Evolutionary conservation across 345 rosid species (phyloP), one percentile per base, ranked within the genome.

Genomic region (Euclidium syriacum): DNA sequence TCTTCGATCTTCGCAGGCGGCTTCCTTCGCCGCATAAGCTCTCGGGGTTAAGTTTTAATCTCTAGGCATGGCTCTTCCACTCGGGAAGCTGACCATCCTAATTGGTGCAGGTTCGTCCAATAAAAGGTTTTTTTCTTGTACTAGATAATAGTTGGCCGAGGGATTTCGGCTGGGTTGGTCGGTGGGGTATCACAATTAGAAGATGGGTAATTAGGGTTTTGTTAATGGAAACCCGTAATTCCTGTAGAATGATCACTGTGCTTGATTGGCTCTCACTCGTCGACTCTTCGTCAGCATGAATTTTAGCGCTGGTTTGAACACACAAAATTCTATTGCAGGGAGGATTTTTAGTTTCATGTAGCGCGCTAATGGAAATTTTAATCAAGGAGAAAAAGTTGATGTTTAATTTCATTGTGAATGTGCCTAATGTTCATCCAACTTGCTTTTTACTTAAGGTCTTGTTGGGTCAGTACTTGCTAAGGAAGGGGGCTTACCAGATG

Each of bases 381-480:
- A 29, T 29, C 33, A 29, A 5, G 33, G 33, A 29, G 33, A 29
- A 29, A 9, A 27, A 6, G 39, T 2, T 34, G 14, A 34, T 34
- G 8, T 34, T 5, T 7, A 10, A 6, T 42, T 2, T 17, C 10
- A 17, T 6, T 15, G 42, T 38, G 42, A 10, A 38, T 42, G 9
- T 18, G 24, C 23, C 6, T 43, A 43, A 4, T 11, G 3, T 43
- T 43, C 49, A 43, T 43, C 4, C 8, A 43, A 9, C 3, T 16
- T 17, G 18, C 10, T 9, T 4, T 7, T 5, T 5, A 10, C 41
- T 47, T 67, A 66, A 88, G 96, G 94, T 35, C 35, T 88, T 62
- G 62, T 79, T 59, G 92, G 94, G 51, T 86, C 94, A 0, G 78
- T 85, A 63, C 79, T 83, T 69, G 90, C 75, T 2, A 85, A 78